Evolutionary conservation across 345 rosid species (phyloP).

Genomic region (Ceriops zippeliana): DNA sequence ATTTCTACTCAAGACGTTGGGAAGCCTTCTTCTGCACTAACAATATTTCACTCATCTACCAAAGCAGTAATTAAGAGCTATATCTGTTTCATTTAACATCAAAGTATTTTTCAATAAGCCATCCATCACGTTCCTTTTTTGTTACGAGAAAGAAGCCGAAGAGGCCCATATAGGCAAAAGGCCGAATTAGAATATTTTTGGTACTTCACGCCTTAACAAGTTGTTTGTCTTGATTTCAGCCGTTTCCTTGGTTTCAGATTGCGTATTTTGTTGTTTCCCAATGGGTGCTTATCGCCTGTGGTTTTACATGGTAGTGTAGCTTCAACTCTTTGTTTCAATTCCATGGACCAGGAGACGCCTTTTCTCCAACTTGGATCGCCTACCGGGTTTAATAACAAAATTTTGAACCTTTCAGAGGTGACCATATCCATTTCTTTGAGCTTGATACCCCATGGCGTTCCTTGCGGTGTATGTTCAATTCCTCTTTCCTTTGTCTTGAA

Average conservation of each 20-base stretch:
- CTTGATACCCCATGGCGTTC: conserved; percentile 66
- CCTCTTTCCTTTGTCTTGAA: not conserved
- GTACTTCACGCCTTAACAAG: not conserved
- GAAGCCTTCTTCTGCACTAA: not conserved
- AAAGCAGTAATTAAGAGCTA: no score
- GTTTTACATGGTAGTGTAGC: conserved; percentile 59
- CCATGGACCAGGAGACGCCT: no score
- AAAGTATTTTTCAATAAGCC: no score
- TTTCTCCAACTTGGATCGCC: not conserved
- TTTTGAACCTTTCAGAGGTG: conserved; percentile 46
- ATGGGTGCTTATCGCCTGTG: conserved; percentile 82
- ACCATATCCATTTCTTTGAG: conserved; percentile 84
- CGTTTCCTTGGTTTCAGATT: conserved; percentile 80
- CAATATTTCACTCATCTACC: no score
- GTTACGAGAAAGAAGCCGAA: no score
- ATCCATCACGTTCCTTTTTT: no score
- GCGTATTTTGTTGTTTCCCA: conserved; percentile 77
- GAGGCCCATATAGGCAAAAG: not conserved
- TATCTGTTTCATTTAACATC: no score
- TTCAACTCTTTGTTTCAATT: no score
- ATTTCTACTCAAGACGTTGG: not conserved
- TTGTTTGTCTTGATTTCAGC: conserved; percentile 14
- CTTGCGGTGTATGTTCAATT: conserved; percentile 43
- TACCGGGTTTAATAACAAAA: conserved; percentile 5
- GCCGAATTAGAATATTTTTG: not conserved